These are phyloP conservation scores for Diaporthe australafricana DNA, from an alignment of 2,329 filamentous ascomycete genomes.

Conservation along the genomic window DNA sequence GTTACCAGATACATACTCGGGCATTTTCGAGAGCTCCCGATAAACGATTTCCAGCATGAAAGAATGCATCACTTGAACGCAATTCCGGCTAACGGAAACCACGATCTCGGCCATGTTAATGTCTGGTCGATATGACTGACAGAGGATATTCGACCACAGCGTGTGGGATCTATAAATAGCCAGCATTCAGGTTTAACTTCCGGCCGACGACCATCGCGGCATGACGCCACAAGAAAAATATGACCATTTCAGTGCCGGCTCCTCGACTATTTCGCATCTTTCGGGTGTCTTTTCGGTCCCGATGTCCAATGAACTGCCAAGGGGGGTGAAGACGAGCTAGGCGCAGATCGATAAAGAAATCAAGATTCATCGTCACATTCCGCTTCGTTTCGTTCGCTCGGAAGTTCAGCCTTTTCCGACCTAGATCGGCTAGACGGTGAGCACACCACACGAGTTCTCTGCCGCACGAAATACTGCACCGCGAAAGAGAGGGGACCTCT, in stretches of 20 bases:
- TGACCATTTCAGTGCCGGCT: conserved; percentile 10
- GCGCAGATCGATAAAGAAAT: conserved; percentile 12
- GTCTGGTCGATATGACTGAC: not conserved
- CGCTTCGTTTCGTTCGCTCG: conserved; percentile 9
- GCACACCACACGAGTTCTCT: not conserved
- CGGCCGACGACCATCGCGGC: conserved; percentile 5
- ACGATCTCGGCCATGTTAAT: not conserved
- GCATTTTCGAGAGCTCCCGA: not conserved
- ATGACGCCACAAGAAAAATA: conserved; percentile 20
- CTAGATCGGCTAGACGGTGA: not conserved
- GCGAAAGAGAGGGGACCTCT: not conserved
- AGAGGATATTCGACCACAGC: not conserved
- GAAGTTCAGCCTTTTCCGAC: not conserved
- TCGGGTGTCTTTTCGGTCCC: conserved; percentile 30
- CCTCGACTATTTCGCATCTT: not conserved
- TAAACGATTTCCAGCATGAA: not conserved
- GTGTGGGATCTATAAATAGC: conserved; percentile 6
- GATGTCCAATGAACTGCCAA: not conserved
- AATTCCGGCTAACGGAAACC: not conserved
- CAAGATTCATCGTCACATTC: conserved; percentile 29
- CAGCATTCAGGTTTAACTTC: not conserved
- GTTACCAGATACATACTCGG: not conserved
- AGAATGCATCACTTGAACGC: too few species aligned
- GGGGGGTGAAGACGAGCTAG: conserved; percentile 1
- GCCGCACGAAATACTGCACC: not conserved